Evolutionary conservation across 2,329 filamentous ascomycete genomes (phyloP).

Genomic region (Fusarium annulatum): DNA sequence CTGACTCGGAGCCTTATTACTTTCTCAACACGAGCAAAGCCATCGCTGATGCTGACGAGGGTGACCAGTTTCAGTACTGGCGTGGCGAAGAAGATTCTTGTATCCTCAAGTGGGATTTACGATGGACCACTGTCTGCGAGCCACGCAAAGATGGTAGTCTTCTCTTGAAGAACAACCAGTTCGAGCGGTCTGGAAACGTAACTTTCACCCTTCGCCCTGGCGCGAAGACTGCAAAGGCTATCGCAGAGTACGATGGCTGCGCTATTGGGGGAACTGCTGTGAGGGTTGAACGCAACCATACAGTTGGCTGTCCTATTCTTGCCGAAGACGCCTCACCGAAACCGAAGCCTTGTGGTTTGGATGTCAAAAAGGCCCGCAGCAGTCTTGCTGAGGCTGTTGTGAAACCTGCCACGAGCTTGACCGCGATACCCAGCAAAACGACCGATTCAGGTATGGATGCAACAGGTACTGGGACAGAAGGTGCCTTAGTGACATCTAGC

Average conservation of each 20-base stretch:
- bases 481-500: not conserved
- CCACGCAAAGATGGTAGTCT: constrained; percentile 6
- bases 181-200: constrained; percentile 7
- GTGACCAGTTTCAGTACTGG: constrained; percentile 27
- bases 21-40: constrained; percentile 26
- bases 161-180: constrained; percentile 24
- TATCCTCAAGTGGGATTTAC: constrained; percentile 17
- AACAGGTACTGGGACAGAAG: constrained; percentile 45
- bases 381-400: constrained; percentile 23
- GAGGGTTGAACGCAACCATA: constrained; percentile 20
- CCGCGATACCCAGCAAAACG: constrained; percentile 3
- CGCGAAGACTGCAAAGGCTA: constrained; percentile 12
- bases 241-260: constrained; percentile 15
- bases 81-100: constrained; percentile 19
- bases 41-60: constrained; percentile 11
- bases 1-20: constrained; percentile 9
- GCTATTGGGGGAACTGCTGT: constrained; percentile 13
- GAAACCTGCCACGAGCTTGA: constrained; percentile 28
- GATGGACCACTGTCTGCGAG: constrained; percentile 21
- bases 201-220: constrained; percentile 15
- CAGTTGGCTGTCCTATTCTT: constrained; percentile 19
- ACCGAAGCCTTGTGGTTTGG: constrained; percentile 20
- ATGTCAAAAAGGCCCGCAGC: constrained; percentile 12
- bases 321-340: constrained; percentile 9
- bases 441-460: not conserved